phyloP scores from a whole-genome alignment of 345 rosid species.

The Eucalyptus decipiens region DNA sequence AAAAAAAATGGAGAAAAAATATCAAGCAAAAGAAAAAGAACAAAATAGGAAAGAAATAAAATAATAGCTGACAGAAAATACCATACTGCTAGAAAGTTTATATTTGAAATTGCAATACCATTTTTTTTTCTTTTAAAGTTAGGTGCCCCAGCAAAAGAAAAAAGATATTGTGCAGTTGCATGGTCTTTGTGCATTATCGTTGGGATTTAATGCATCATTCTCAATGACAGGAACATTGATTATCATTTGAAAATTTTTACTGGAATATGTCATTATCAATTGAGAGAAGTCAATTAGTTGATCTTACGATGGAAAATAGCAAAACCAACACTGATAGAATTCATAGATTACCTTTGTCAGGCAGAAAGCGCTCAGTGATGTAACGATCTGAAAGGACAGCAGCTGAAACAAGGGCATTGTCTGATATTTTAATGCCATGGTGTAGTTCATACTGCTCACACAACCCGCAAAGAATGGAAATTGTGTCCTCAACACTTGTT shows the following conservation, averaged over 20 bases:
- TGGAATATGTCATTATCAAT: background rate
- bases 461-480: conserved; percentile 85
- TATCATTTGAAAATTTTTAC: background rate
- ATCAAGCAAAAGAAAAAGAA: background rate
- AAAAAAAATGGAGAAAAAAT: background rate
- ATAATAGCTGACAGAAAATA: background rate
- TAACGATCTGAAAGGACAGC: conserved; percentile 85
- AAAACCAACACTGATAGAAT: background rate
- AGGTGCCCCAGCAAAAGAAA: background rate
- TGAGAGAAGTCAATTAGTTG: background rate
- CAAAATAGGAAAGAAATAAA: background rate
- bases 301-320: background rate
- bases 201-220: background rate
- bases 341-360: conserved; percentile 69
- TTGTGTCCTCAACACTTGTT: conserved; percentile 92
- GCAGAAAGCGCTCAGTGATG: conserved; percentile 82
- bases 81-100: background rate
- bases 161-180: background rate
- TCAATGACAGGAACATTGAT: background rate
- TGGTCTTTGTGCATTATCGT: background rate
- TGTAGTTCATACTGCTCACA: conserved; percentile 85
- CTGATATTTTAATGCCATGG: conserved; percentile 92
- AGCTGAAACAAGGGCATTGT: conserved; percentile 81
- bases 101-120: background rate
- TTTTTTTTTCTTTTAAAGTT: background rate